Percentiles rank a stretch among this genome's conserved stretches.
Evolutionary conservation across 441 rosid species (phyloP).

Genomic region (Pelargonium cotyledonis): DNA sequence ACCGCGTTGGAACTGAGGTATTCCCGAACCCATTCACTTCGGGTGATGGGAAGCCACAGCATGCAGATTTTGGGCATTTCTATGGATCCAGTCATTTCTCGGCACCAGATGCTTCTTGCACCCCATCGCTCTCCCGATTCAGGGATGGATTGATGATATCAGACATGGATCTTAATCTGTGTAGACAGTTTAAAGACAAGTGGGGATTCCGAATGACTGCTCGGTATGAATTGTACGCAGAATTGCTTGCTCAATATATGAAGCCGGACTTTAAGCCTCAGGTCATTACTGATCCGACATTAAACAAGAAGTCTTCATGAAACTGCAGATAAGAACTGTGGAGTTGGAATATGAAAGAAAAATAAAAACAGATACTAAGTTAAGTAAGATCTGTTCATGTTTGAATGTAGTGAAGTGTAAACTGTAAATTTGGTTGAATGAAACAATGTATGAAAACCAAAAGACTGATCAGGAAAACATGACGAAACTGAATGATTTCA

Average conservation of each 20-base stretch:
- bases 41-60: slow-evolving; percentile 86
- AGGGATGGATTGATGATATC: slow-evolving; percentile 76
- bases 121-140: slow-evolving; percentile 70
- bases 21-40: slow-evolving; percentile 96
- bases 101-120: slow-evolving; percentile 91
- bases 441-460: too few relatives aligned
- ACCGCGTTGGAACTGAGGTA: slow-evolving; percentile 90
- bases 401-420: background rate
- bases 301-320: slow-evolving; percentile 49
- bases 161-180: slow-evolving; percentile 90
- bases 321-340: slow-evolving; percentile 15
- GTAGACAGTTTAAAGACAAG: slow-evolving; percentile 84
- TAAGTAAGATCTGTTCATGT: background rate
- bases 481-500: too few relatives aligned
- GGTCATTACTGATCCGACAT: slow-evolving; percentile 63
- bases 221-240: slow-evolving; percentile 65
- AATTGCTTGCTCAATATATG: slow-evolving; percentile 45
- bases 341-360: slow-evolving; percentile 3
- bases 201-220: slow-evolving; percentile 97
- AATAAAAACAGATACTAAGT: slow-evolving; percentile 11
- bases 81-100: slow-evolving; percentile 92
- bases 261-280: slow-evolving; percentile 75
- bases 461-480: too few relatives aligned
- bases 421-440: background rate
- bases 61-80: slow-evolving; percentile 81